These are phyloP conservation scores for Corniculantispora saksenae DNA, from an alignment of 2,329 filamentous ascomycete species.

Conservation along the genomic window DNA sequence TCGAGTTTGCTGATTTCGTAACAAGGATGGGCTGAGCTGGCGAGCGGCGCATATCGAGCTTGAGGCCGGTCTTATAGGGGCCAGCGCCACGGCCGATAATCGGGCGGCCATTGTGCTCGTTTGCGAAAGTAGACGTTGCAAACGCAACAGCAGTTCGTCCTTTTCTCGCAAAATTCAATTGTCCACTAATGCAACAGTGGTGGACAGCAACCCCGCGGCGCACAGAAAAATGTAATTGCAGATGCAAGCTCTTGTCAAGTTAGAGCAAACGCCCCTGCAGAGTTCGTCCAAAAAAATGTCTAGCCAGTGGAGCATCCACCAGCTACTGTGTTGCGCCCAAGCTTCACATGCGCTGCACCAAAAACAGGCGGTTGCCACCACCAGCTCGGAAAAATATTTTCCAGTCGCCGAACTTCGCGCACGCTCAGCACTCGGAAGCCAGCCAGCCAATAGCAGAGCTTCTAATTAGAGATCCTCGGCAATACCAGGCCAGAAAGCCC, in stretches of 20 bases:
- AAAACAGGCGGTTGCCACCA: not conserved
- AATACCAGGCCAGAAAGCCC: conserved; percentile 34
- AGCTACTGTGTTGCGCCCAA: conserved; percentile 25
- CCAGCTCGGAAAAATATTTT: conserved; percentile 29
- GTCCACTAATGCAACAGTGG: not conserved
- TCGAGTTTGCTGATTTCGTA: conserved; percentile 33
- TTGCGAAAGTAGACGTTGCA: not conserved
- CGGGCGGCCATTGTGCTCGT: conserved; percentile 31
- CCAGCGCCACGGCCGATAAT: conserved; percentile 27
- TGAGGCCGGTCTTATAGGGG: conserved; percentile 28
- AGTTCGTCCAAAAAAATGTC: not conserved
- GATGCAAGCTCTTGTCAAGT: not conserved
- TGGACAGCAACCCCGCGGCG: not conserved
- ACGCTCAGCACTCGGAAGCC: conserved; percentile 25
- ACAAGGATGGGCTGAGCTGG: conserved; percentile 23
- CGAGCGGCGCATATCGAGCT: conserved; percentile 27
- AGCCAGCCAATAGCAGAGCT: conserved; percentile 45
- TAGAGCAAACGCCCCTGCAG: not conserved
- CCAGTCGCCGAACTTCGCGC: conserved; percentile 31
- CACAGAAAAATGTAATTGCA: not conserved
- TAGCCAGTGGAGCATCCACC: not conserved
- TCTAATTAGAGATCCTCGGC: conserved; percentile 54
- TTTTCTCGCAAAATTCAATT: no score
- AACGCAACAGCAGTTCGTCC: no score
- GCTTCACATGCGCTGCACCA: conserved; percentile 28